Conservation (phyloP, 2,329 filamentous ascomycete species). For the Alternaria viburni region DNA sequence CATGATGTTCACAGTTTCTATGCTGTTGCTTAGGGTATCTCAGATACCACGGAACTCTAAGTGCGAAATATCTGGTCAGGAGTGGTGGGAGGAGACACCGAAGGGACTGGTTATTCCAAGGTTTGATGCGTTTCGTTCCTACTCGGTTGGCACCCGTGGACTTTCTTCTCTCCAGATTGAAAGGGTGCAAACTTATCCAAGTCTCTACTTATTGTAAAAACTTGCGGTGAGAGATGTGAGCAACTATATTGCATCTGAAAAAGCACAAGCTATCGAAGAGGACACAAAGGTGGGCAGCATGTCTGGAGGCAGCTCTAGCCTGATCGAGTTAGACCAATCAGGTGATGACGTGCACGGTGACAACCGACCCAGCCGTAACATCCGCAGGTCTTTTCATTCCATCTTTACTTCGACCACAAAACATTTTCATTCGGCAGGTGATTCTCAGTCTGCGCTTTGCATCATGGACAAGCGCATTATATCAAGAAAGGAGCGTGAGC, state of each 20-base stretch:
- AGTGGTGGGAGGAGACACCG: no score
- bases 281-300: no score
- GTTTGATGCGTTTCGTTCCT: no score
- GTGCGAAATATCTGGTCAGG: no score
- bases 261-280: not conserved
- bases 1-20: no score
- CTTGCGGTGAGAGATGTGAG: not conserved
- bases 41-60: no score
- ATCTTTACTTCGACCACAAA: not conserved
- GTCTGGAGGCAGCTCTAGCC: not conserved
- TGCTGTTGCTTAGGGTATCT: no score
- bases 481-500: not conserved
- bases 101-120: no score
- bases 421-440: not conserved
- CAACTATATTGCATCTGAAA: not conserved
- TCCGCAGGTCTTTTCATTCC: not conserved
- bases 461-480: not conserved
- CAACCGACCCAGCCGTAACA: not conserved
- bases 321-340: not conserved
- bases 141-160: no score
- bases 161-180: not conserved
- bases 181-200: not conserved
- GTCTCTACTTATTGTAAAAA: rapidly evolving
- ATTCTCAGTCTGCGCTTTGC: not conserved
- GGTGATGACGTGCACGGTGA: not conserved